Percentiles rank a stretch among this genome's conserved stretches.
phyloP scores from a whole-genome alignment of 768 basidiomycete genomes.

The Mycena galericulata region DNA sequence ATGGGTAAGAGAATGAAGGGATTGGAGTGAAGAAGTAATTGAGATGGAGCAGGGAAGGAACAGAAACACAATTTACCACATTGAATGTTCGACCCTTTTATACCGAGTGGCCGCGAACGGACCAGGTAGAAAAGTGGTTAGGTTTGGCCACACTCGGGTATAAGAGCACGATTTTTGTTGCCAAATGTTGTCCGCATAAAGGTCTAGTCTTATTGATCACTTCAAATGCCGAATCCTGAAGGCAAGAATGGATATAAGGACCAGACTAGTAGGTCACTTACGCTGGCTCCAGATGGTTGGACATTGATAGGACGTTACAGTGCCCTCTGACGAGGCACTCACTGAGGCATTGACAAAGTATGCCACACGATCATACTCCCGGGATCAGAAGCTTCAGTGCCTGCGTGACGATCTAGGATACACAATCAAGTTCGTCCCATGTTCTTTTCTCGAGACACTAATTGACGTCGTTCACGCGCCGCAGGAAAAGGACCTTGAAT shows the following conservation, averaged over 20 bases:
- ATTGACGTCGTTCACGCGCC: background rate
- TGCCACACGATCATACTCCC: background rate
- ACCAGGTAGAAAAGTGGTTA: background rate
- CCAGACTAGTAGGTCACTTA: background rate
- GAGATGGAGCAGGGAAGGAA: background rate
- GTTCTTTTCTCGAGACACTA: background rate
- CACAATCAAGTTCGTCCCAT: background rate
- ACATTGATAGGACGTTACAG: background rate
- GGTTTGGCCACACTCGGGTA: background rate
- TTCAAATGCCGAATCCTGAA: constrained; percentile 1
- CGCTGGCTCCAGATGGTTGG: background rate
- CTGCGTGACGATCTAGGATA: background rate
- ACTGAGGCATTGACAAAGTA: constrained; percentile 8
- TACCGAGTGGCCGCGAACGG: background rate
- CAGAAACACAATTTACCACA: background rate
- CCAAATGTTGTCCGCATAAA: too few species aligned
- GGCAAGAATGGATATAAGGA: background rate
- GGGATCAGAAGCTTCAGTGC: background rate
- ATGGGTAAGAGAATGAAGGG: background rate
- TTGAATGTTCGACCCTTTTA: background rate
- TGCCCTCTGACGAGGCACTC: constrained; percentile 8
- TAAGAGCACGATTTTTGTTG: background rate
- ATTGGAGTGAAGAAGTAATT: background rate
- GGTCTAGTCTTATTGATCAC: background rate
- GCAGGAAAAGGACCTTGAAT: background rate